These are phyloP conservation scores for Vanrija sp. DNA, from an alignment of 1,284 basidiomycete species.

Conservation along the genomic window DNA sequence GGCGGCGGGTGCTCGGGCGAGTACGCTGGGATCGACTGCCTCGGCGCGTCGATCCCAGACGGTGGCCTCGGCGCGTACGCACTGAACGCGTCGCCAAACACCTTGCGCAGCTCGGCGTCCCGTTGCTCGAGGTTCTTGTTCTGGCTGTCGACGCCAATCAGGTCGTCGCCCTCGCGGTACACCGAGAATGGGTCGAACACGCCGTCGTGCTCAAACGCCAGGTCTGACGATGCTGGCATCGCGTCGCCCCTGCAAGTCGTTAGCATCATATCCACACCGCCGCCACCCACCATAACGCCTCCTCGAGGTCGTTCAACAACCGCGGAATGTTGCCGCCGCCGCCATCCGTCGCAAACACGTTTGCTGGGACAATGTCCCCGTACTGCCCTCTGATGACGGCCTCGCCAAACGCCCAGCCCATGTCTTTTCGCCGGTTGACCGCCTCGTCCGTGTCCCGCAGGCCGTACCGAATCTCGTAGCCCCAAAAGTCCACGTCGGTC, in stretches of 20 bases:
- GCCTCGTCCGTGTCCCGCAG: conserved; percentile 41
- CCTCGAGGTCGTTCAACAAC: conserved; percentile 43
- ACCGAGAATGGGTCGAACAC: conserved; percentile 41
- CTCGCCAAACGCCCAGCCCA: conserved; percentile 34
- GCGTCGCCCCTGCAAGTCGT: conserved; percentile 37
- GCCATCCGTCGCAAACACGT: conserved; percentile 25
- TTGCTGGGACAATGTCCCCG: conserved; percentile 26
- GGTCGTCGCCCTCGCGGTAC: conserved; percentile 22
- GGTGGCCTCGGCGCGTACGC: background rate
- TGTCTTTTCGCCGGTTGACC: conserved; percentile 40
- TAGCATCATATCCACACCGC: background rate
- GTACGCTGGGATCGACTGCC: background rate
- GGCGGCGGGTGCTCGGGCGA: background rate
- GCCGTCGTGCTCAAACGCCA: conserved; percentile 34
- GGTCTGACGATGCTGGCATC: conserved; percentile 38
- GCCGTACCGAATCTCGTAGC: conserved; percentile 32
- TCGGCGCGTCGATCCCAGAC: background rate
- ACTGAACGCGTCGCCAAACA: conserved; percentile 8
- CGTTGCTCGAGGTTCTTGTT: conserved; percentile 1
- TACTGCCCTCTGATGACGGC: conserved; percentile 31
- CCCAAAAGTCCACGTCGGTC: conserved; percentile 34
- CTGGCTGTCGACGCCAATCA: conserved; percentile 13
- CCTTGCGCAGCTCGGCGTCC: conserved; percentile 12
- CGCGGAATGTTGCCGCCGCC: conserved; percentile 31
- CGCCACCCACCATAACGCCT: conserved; percentile 36